Base-by-base conservation (phyloP, 202 grass and related monocot genomes). In the Digitaria exilis region DNA sequence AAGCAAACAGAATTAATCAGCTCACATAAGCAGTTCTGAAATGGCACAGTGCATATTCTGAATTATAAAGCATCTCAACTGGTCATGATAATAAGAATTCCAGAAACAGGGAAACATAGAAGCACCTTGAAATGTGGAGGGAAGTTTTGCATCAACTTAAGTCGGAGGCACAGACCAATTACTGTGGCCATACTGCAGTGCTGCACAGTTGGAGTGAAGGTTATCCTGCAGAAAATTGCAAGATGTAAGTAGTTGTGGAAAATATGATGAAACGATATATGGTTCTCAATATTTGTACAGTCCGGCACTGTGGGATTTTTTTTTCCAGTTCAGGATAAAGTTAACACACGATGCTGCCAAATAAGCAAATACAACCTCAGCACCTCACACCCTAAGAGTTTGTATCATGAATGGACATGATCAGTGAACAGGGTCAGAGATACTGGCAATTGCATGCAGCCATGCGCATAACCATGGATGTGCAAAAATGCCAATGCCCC, bases 111-210 rank as follows among this genome's bases (percentile, higher is more conserved):
- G 11, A 68, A 80, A 83, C 68, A 85, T 62, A 82, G 2, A 77
- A 63, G 75, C 55, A 98, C 96, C 96, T 99, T 99, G 86, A 92
- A 99, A 87, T 99, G 93, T 18, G 93, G 83, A 79, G 96, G 93
- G 32, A 86, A 99, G 65, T 90, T 87, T 55, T 96, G 89, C 91
- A 99, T 99, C 84, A 99, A 83, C 74, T 96, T 99, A 90, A 99
- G 89, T 65, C 96, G 87, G 31, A 98, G 88, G 55, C 96, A 95
- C 73, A 98, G 84, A 26, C 96, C 93, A 65, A 98, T 99, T 26
- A 99, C 89, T 79, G 96, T 80, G 17, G 96, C 96, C 96, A 99
- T 94, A 83, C 93, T 99, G 76, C 96, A 99, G 84, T 99, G 93
- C 26, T 96, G 93, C 37, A 99, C 96, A 39, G 96, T 99, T 87